These are phyloP conservation scores for Blastobotrys robertii DNA, from an alignment of 805 yeast species.

Conservation along the genomic window DNA sequence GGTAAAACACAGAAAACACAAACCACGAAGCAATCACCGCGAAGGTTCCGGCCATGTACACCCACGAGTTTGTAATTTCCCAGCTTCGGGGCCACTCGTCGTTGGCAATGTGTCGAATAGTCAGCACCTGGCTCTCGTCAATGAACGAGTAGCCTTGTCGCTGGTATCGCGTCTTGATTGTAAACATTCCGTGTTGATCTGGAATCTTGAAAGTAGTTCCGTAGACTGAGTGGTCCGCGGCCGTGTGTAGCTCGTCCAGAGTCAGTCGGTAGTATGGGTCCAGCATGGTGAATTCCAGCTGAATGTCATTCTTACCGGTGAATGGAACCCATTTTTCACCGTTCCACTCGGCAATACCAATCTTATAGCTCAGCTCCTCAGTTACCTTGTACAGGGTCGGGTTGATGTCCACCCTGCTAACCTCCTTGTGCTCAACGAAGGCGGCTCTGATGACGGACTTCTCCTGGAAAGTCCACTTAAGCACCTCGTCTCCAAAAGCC, in stretches of 20 bases:
- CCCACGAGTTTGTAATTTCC: constrained; percentile 91
- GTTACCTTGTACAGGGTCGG: constrained; percentile 54
- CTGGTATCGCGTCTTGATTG: constrained; percentile 68
- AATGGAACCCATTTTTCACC: constrained; percentile 62
- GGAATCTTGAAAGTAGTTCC: constrained; percentile 59
- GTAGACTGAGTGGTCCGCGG: constrained; percentile 34
- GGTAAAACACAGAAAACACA: constrained; percentile 58
- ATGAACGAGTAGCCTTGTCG: constrained; percentile 68
- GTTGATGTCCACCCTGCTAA: constrained; percentile 17
- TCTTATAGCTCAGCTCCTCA: constrained; percentile 53
- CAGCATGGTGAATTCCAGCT: constrained; percentile 77
- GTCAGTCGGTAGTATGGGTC: constrained; percentile 90
- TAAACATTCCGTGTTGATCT: constrained; percentile 95
- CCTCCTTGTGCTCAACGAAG: constrained; percentile 40
- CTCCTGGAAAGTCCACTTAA: constrained; percentile 69
- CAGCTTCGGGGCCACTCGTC: constrained; percentile 91
- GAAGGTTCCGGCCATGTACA: constrained; percentile 63
- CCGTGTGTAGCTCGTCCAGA: constrained; percentile 36
- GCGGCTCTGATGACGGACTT: constrained; percentile 51
- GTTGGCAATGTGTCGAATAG: constrained; percentile 89
- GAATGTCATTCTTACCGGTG: constrained; percentile 42
- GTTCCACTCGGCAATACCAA: constrained; percentile 35
- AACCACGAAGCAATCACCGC: constrained; percentile 72
- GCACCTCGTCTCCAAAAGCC: constrained; percentile 35
- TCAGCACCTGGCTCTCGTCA: constrained; percentile 55